Evolutionary conservation across 805 yeast species (phyloP), one percentile per base, ranked within the genome.

Genomic region (Yarrowia sp.): DNA sequence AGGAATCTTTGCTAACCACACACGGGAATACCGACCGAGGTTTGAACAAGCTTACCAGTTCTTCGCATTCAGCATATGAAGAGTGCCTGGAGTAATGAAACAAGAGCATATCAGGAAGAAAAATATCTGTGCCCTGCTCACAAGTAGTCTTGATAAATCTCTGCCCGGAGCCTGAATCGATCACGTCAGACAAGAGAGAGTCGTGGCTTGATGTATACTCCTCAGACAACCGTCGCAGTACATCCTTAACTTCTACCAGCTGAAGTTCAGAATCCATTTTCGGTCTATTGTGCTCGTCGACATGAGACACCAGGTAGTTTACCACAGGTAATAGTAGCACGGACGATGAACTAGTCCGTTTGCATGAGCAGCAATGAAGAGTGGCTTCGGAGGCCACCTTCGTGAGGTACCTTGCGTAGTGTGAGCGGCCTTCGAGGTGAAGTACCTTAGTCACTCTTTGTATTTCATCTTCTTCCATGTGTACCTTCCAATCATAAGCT

Each of bases 11-110:
- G 41, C 49, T 30, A 16, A 58, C 63, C 16, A 58, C 63, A 32
- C 63, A 58, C 7, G 63, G 63, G 33, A 41, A 58, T 4, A 58
- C 63, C 4, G 63, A 58, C 2, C 41, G 32, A 10, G 63, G 63
- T 12, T 33, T 28, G 32, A 58, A 41, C 22, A 41, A 9, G n/a
- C 51, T 11, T 1, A 58, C 63, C 12, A 58, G 24, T 11, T 58
- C 52, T 10, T 43, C 40, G 12, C 49, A 41, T 14, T 58, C 63
- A 1, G 38, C 9, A 14, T 58, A 58, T 3, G 63, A 58, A n/a
- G 63, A 58, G 22, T 58, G 63, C 2, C 63, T 38, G 19, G 63
- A 41, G 16, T 58, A 58, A n/a, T 41, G 63, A 8, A 58, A 58
- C 32, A 58, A 17, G 6, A 58, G 51, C 30, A 41, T 21, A 30